Evolutionary conservation across 2,329 filamentous ascomycete genomes (phyloP), one percentile per base, ranked within the genome.

Genomic region (Verticillium tricorpus): DNA sequence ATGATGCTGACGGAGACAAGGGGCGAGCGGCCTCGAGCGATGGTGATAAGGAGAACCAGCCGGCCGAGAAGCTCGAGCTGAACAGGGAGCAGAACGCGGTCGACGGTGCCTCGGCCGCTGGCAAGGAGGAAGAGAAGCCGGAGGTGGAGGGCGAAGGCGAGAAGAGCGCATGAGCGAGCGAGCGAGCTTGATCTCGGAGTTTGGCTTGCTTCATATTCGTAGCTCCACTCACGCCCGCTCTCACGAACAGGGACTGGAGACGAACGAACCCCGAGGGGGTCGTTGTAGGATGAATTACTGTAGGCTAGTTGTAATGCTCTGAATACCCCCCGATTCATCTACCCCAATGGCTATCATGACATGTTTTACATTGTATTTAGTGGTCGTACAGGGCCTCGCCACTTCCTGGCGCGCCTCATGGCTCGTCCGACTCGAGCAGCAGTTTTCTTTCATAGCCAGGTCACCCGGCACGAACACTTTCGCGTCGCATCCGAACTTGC

Each of bases 11-110:
- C 22, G 64, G 58, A 60, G 69, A 73, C 58, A 70, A 73, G 55
- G 67, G 68, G 25, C 67, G 70, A 39, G 72, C 69, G 39, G 57
- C 68, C 34, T 65, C 66, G 8, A 75, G 70, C 45, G 74, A 79
- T 45, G 75, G 75, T 0, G 77, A 84, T 57, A 84, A 83, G 70
- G 81, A 83, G 69, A 84, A 84, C 62, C 72, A 67, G 2, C 70
- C 73, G 0, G 65, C 61, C 0, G 66, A 63, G 14, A 63, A 66
- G 59, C n/a, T n/a, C 19, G 19, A 22, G n/a, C 9, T 8, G 19
- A 8, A 12, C n/a, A 25, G 45, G 9, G 45, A 50, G 14, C 45
- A 22, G 45, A n/a, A 7, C 22, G 45, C 19, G 45, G 45, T 22
- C 11, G 45, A 50, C 55, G 59, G 57, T 3, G 58, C 39, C 6